Conservation (phyloP, 768 basidiomycete genomes). For the Daedaleopsis nitida region DNA sequence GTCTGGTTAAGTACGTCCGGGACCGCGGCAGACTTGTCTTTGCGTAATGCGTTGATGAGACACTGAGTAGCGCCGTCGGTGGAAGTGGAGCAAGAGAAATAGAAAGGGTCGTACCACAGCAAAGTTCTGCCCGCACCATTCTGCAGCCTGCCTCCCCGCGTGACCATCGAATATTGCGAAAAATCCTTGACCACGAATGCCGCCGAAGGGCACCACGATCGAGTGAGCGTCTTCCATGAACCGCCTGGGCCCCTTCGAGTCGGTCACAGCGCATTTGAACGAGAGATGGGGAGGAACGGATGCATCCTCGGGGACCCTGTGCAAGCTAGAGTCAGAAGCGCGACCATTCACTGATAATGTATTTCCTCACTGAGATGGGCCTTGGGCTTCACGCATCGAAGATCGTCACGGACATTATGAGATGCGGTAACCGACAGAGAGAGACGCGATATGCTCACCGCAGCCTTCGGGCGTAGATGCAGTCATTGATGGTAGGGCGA, state of each 20-base stretch:
- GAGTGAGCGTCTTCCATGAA: slow-evolving; percentile 99
- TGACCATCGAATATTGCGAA: slow-evolving; percentile 99
- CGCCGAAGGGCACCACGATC: slow-evolving; percentile 92
- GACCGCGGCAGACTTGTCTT: slow-evolving; percentile 57
- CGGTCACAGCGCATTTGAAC: slow-evolving; percentile 59
- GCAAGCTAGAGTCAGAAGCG: not conserved
- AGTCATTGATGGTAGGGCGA: not conserved
- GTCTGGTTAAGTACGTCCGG: slow-evolving; percentile 92
- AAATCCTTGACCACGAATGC: slow-evolving; percentile 93
- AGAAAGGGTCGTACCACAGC: slow-evolving; percentile 64
- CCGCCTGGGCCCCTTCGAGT: slow-evolving; percentile 87
- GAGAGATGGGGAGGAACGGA: slow-evolving; percentile 22
- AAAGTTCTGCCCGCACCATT: slow-evolving; percentile 98
- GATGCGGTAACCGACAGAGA: not conserved
- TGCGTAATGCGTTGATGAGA: slow-evolving; percentile 70
- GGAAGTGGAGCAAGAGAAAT: not conserved
- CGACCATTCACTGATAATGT: not conserved
- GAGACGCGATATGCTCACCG: not conserved
- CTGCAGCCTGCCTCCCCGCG: slow-evolving; percentile 97
- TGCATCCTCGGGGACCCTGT: slow-evolving; percentile 7
- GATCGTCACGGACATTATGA: not conserved
- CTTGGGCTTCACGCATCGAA: slow-evolving; percentile 4
- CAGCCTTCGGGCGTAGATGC: not conserved
- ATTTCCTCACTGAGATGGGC: not conserved
- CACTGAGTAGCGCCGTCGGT: slow-evolving; percentile 39